A percentile compares a stretch with the other conserved stretches of the same genome.
Evolutionary conservation across 345 rosid genomes (phyloP).

Genomic region (Rhizophora mangle): DNA sequence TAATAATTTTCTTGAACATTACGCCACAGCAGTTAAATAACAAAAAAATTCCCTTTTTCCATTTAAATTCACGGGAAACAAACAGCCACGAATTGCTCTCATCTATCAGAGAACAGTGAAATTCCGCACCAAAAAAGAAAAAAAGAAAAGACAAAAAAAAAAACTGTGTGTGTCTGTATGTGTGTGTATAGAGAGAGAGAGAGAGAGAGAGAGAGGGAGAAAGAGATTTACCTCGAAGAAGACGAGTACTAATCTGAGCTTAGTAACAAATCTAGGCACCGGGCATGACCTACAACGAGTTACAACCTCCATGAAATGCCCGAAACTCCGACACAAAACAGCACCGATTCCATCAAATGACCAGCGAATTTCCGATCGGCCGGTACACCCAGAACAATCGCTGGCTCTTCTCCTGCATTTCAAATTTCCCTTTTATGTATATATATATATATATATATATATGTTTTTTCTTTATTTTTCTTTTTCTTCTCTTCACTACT

Average conservation of each 20-base stretch:
- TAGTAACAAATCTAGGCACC: slow-evolving; percentile 25
- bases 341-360: slow-evolving; percentile 32
- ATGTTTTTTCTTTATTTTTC: no score
- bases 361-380: slow-evolving; percentile 24
- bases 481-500: no score
- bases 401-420: slow-evolving; percentile 27
- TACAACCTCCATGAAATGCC: slow-evolving; percentile 68
- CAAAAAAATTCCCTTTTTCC: slow-evolving; percentile 10
- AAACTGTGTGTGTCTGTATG: neutral
- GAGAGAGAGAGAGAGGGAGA: neutral
- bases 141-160: neutral
- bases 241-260: slow-evolving; percentile 52
- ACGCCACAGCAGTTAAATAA: slow-evolving; percentile 6
- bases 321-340: slow-evolving; percentile 22
- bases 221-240: slow-evolving; percentile 56
- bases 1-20: neutral
- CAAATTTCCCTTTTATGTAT: neutral
- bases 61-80: slow-evolving; percentile 14
- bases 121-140: neutral
- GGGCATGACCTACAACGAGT: slow-evolving; percentile 33
- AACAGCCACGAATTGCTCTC: neutral
- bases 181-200: neutral
- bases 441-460: no score
- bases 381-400: slow-evolving; percentile 15
- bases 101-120: neutral